Base-by-base conservation (phyloP, 345 rosid genomes). In the Eucalyptus guilfoylei region DNA sequence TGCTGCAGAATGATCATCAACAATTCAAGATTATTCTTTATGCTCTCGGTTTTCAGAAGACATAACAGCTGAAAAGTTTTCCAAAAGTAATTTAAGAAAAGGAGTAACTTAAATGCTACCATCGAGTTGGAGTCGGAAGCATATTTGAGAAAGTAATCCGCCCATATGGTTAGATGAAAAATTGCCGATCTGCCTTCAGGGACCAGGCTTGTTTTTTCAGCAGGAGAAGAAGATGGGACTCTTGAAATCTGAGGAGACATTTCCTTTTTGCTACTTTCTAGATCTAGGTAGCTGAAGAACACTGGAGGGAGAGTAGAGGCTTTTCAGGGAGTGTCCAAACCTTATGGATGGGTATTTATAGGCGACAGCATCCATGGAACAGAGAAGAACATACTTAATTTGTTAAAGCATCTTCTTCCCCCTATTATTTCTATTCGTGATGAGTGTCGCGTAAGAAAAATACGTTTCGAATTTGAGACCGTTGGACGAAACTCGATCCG, bases 121-220 rank as follows among this genome's bases (percentile, higher is more conserved):
- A 14, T 24, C 17, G 28, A 40, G 40, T 24, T 44, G n/a, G 48
- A 54, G 16, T 90, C 48, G 19, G 83, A 34, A 86, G 28, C 47
- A 45, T 72, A 88, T 10, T 80, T 54, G 37, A 91, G 92, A 88
- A 92, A 91, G 72, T 90, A 26, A 62, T 89, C 91, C 6, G 90
- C 90, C 93, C 92, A 92, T 15, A 91, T 23, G 42, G 89, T 67
- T 1, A 86, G 88, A 48, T 86, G 91, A 88, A 24, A 92, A 87
- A 52, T 54, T 11, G 90, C 86, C 14, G 90, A 89, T 28, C 48
- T 83, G n/a, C 92, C 91, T 42, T 88, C 80, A 8, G 26, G 21
- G 14, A 26, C 80, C 34, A 3, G 76, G n/a, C 45, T 87, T 28
- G 30, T 81, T 42, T 64, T 32, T 64, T 14, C 34, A n/a, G 19